Evolutionary conservation across 169 alveolate genomes (phyloP).

Genomic region (Plasmodium malariae): DNA sequence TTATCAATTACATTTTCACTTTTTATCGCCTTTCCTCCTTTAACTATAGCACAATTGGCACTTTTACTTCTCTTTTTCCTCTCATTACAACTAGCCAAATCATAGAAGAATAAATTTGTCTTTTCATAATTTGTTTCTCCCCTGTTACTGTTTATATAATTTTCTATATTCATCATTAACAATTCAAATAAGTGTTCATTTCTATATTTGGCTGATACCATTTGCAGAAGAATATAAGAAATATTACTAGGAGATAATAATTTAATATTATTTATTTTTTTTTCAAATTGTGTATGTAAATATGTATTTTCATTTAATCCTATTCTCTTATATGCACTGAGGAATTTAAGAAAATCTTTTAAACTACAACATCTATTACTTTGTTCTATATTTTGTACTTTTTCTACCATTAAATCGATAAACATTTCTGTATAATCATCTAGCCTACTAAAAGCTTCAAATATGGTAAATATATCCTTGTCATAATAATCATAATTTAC

Average conservation of each 20-base stretch:
- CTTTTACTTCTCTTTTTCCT: not conserved
- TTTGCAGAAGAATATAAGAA: slow-evolving; percentile 30
- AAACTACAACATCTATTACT: slow-evolving; percentile 23
- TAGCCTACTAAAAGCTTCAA: slow-evolving; percentile 48
- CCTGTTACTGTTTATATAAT: slow-evolving; percentile 21
- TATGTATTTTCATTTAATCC: slow-evolving; percentile 31
- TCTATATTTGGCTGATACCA: slow-evolving; percentile 26
- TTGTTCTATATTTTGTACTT: slow-evolving; percentile 29
- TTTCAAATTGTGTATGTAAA: slow-evolving; percentile 58
- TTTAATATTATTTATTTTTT: slow-evolving; percentile 49
- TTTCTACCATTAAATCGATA: slow-evolving; percentile 15
- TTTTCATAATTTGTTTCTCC: not conserved
- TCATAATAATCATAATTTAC: slow-evolving; percentile 55
- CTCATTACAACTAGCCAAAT: not conserved
- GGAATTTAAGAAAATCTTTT: slow-evolving; percentile 52
- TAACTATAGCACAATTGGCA: not conserved
- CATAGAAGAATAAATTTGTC: not conserved
- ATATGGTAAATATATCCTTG: slow-evolving; percentile 36
- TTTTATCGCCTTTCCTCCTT: not conserved
- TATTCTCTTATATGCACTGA: slow-evolving; percentile 60
- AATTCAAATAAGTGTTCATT: slow-evolving; percentile 44
- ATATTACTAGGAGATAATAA: slow-evolving; percentile 41
- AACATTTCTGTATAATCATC: slow-evolving; percentile 8
- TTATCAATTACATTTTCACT: not conserved
- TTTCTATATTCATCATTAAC: slow-evolving; percentile 47